Evolutionary conservation across 352 stramenopile genomes (phyloP).

Genomic region (Phytophthora cryptogea): DNA sequence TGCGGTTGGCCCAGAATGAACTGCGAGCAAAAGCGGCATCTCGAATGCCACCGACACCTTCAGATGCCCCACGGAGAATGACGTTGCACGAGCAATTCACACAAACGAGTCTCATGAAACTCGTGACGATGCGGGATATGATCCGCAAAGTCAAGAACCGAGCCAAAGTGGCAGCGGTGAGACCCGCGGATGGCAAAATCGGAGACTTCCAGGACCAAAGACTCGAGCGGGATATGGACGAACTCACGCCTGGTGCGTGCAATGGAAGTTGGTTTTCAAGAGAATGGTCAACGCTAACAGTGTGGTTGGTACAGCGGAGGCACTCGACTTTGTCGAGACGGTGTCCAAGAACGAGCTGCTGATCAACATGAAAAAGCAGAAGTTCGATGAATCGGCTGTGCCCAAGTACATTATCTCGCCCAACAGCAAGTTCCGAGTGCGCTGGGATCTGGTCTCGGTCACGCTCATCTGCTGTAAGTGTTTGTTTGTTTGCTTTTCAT

Average conservation of each 20-base stretch:
- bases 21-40: constrained; percentile 70
- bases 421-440: constrained; percentile 71
- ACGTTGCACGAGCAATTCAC: constrained; percentile 26
- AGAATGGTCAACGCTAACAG: constrained; percentile 3
- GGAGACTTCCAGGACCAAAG: constrained; percentile 37
- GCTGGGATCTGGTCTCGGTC: constrained; percentile 77
- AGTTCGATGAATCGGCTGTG: constrained; percentile 84
- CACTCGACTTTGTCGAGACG: constrained; percentile 76
- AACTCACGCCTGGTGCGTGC: constrained; percentile 70
- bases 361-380: constrained; percentile 87
- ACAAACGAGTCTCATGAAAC: constrained; percentile 54
- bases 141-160: constrained; percentile 64
- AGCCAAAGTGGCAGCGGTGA: constrained; percentile 44
- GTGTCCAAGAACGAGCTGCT: constrained; percentile 81
- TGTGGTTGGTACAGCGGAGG: constrained; percentile 49
- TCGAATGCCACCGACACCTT: constrained; percentile 31
- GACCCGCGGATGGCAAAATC: constrained; percentile 35
- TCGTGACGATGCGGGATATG: constrained; percentile 65
- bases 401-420: constrained; percentile 80
- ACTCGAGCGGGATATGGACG: constrained; percentile 70
- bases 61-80: constrained; percentile 16
- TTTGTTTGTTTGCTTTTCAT: neutral
- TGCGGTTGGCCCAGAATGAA: constrained; percentile 82
- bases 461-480: constrained; percentile 70
- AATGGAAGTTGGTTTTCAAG: neutral